Evolutionary conservation across 139 green algal genomes (phyloP).

Genomic region (Marvania coccoides): DNA sequence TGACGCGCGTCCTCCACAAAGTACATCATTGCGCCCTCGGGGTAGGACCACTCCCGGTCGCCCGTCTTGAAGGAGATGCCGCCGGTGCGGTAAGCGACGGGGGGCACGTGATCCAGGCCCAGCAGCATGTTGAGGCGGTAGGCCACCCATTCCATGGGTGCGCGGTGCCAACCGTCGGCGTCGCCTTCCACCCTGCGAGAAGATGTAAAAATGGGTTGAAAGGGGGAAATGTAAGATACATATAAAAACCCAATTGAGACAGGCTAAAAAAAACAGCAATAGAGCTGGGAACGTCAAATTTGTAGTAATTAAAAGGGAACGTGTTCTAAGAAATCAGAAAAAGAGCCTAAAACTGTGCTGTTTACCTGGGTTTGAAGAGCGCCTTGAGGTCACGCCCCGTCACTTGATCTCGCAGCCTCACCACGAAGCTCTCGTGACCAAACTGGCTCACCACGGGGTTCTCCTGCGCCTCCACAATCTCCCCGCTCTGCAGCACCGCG

Average conservation of each 20-base stretch:
- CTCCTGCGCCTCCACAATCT: slow-evolving; percentile 21
- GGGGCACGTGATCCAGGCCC: slow-evolving; percentile 71
- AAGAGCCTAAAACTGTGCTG: too few relatives aligned
- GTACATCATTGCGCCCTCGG: slow-evolving; percentile 70
- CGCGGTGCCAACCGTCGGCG: slow-evolving; percentile 71
- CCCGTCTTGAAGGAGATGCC: not conserved
- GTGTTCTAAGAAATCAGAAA: too few relatives aligned
- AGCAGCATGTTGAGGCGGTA: slow-evolving; percentile 80
- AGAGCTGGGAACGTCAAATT: too few relatives aligned
- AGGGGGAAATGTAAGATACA: too few relatives aligned
- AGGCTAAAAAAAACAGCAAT: too few relatives aligned
- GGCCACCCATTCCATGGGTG: slow-evolving; percentile 64
- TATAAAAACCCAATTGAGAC: too few relatives aligned
- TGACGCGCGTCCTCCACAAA: slow-evolving; percentile 36
- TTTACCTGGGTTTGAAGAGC: slow-evolving; percentile 74
- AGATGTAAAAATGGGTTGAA: too few relatives aligned
- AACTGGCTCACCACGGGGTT: slow-evolving; percentile 17
- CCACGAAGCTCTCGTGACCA: slow-evolving; percentile 36
- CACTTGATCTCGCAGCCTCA: slow-evolving; percentile 29
- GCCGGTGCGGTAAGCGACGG: slow-evolving; percentile 41
- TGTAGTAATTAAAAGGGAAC: too few relatives aligned
- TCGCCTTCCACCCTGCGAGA: slow-evolving; percentile 62
- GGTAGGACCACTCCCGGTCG: slow-evolving; percentile 41
- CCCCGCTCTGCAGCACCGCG: slow-evolving; percentile 27
- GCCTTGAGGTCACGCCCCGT: slow-evolving; percentile 17